These are phyloP conservation scores for Albophoma yamanashiensis DNA, from an alignment of 2,329 filamentous ascomycete species.

Conservation along the genomic window DNA sequence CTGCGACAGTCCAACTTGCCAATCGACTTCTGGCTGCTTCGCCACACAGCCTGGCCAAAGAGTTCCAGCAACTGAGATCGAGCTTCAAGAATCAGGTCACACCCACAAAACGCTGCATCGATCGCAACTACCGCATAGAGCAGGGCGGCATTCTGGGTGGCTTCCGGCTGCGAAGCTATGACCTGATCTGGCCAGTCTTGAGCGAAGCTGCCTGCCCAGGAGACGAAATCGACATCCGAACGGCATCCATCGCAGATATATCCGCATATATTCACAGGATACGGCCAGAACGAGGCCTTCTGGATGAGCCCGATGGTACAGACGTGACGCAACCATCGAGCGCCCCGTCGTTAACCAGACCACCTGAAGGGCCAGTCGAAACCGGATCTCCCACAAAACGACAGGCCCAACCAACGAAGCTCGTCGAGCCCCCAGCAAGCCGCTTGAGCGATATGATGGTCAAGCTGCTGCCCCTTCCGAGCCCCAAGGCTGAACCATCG, in stretches of 20 bases:
- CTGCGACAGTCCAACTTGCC: constrained; percentile 13
- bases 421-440: constrained; percentile 13
- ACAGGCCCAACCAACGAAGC: constrained; percentile 13
- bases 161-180: constrained; percentile 15
- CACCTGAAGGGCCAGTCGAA: constrained; percentile 11
- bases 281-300: constrained; percentile 10
- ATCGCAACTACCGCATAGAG: constrained; percentile 5
- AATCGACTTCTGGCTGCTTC: constrained; percentile 7
- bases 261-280: constrained; percentile 9
- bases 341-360: constrained; percentile 10
- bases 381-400: constrained; percentile 20
- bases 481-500: constrained; percentile 14
- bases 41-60: neutral
- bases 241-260: constrained; percentile 15
- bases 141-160: constrained; percentile 10
- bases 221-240: constrained; percentile 11
- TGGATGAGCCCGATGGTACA: constrained; percentile 15
- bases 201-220: constrained; percentile 10
- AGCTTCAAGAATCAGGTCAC: constrained; percentile 4
- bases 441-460: constrained; percentile 18
- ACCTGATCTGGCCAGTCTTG: constrained; percentile 14
- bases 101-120: constrained; percentile 18
- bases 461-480: constrained; percentile 15
- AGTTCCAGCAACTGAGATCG: neutral
- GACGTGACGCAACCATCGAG: constrained; percentile 18